Conservation (phyloP, 805 yeast genomes). For the Metschnikowia cerradonensis region DNA sequence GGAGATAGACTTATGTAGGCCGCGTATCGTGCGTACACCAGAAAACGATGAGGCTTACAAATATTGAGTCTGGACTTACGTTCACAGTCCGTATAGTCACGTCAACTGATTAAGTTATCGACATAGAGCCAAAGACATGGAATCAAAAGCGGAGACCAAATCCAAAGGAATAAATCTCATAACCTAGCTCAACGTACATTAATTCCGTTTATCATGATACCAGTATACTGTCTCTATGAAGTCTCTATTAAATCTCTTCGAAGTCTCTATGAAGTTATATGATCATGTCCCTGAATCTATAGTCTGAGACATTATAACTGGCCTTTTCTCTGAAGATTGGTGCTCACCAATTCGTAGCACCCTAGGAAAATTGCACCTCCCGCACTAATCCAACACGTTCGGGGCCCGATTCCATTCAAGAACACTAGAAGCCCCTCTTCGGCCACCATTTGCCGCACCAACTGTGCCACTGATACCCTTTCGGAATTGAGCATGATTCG, state of each 20-base stretch:
- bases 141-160: too few relatives aligned
- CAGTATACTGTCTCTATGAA: too few relatives aligned
- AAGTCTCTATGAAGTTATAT: too few relatives aligned
- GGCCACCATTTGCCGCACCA: constrained; percentile 50
- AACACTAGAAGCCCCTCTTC: constrained; percentile 78
- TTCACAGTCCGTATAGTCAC: background rate
- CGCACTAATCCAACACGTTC: constrained; percentile 96
- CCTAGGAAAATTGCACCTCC: constrained; percentile 98
- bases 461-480: constrained; percentile 40
- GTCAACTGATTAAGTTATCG: background rate
- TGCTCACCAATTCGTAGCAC: constrained; percentile 71
- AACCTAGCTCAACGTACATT: too few relatives aligned
- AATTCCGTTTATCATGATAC: too few relatives aligned
- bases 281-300: too few relatives aligned
- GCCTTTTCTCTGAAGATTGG: constrained; percentile 14
- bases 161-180: too few relatives aligned
- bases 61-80: background rate
- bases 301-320: background rate
- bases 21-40: constrained; percentile 2
- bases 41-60: background rate
- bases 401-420: constrained; percentile 84
- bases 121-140: too few relatives aligned
- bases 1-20: background rate
- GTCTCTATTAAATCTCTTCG: too few relatives aligned
- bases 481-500: constrained; percentile 74